Percentiles rank a stretch among this genome's conserved stretches.
These are phyloP conservation scores for Plasmodium billcollinsi DNA, from an alignment of 169 alveolate genomes.

Conservation along the genomic window DNA sequence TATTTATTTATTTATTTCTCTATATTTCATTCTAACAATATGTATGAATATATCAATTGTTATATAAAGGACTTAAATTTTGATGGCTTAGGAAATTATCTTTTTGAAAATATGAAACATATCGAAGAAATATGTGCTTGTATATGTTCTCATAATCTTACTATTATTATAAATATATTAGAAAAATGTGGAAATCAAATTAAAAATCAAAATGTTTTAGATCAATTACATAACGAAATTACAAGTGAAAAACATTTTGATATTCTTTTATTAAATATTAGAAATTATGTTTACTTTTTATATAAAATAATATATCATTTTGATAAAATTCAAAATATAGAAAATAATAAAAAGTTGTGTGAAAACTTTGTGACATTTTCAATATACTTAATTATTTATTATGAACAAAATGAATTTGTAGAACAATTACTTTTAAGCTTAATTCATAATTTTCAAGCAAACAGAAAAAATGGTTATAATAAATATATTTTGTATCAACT, in stretches of 20 bases:
- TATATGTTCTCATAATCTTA: constrained; percentile 13
- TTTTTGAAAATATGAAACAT: constrained; percentile 17
- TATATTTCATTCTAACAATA: neutral
- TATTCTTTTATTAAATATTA: neutral
- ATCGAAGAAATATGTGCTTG: constrained; percentile 27
- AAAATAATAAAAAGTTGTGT: constrained; percentile 24
- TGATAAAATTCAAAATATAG: constrained; percentile 26
- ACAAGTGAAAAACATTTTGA: constrained; percentile 11
- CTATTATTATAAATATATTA: constrained; percentile 11
- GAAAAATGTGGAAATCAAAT: constrained; percentile 44
- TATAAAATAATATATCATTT: constrained; percentile 23
- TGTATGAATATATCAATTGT: constrained; percentile 22
- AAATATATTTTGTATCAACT: constrained; percentile 11
- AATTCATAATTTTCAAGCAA: neutral
- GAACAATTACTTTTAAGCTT: neutral
- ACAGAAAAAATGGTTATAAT: constrained; percentile 3
- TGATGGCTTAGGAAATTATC: constrained; percentile 10
- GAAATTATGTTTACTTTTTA: constrained; percentile 28
- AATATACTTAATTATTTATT: constrained; percentile 34
- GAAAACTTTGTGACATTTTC: constrained; percentile 34
- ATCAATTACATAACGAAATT: constrained; percentile 30
- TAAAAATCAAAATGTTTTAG: constrained; percentile 18
- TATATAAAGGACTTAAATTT: constrained; percentile 23
- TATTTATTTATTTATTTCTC: neutral
- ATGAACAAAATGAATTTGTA: constrained; percentile 8